Percentiles rank a stretch among this genome's conserved stretches.
Evolutionary conservation across 345 rosid species (phyloP).

Genomic region (Durio zibethinus): DNA sequence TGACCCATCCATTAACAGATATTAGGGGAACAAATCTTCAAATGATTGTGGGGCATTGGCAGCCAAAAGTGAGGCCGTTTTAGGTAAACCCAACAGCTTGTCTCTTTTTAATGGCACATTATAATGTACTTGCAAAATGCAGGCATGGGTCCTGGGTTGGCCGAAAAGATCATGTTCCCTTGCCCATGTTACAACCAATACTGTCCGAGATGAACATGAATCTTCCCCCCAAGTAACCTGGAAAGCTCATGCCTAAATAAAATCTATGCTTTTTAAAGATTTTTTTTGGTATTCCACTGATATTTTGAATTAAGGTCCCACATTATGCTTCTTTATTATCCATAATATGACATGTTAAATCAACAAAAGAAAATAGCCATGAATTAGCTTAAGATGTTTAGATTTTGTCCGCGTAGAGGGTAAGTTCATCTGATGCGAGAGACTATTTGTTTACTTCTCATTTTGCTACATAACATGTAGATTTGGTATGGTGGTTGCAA

Average conservation of each 20-base stretch:
- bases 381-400: too few relatives aligned
- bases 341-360: background rate
- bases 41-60: background rate
- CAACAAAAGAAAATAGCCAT: too few relatives aligned
- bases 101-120: constrained; percentile 8
- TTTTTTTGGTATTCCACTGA: too few relatives aligned
- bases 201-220: background rate
- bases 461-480: background rate
- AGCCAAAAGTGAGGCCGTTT: background rate
- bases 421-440: too few relatives aligned
- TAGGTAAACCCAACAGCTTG: constrained; percentile 7
- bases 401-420: too few relatives aligned
- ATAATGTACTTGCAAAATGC: background rate
- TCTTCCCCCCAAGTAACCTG: background rate
- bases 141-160: background rate
- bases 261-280: too few relatives aligned
- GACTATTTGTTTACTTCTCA: too few relatives aligned
- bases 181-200: background rate
- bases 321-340: background rate
- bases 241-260: background rate
- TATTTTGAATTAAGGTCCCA: too few relatives aligned
- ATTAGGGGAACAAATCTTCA: too few relatives aligned
- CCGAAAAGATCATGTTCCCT: background rate
- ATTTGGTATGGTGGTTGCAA: background rate
- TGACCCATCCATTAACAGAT: background rate